phyloP scores from a whole-genome alignment of 176 grass and related monocot species.

The Dendrocalamus sinicus region DNA sequence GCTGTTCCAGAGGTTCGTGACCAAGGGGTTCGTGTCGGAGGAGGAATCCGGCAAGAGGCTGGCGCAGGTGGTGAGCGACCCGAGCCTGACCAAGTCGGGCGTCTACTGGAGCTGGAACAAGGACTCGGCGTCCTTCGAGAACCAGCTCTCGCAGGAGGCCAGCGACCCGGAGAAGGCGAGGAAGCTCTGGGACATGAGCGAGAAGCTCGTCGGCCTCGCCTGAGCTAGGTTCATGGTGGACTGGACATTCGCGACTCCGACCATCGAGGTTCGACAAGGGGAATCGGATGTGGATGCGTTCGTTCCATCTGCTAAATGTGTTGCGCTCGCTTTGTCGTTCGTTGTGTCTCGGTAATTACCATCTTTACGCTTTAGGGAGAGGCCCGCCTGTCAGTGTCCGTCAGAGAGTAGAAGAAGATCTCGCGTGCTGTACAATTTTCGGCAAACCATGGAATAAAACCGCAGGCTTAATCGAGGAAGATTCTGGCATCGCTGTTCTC shows the following conservation, averaged over 20 bases:
- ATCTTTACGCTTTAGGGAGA: background rate
- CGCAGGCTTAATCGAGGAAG: conserved; percentile 29
- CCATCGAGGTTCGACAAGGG: background rate
- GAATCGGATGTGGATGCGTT: background rate
- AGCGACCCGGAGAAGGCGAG: conserved; percentile 73
- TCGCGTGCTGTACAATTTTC: conserved; percentile 36
- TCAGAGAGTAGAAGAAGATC: background rate
- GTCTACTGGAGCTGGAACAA: conserved; percentile 99
- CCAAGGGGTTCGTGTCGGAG: conserved; percentile 85
- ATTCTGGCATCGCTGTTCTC: background rate
- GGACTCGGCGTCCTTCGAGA: conserved; percentile 83
- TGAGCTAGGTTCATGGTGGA: conserved; percentile 24
- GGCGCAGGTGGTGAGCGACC: conserved; percentile 83
- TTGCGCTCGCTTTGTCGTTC: conserved; percentile 17
- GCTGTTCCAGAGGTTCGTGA: conserved; percentile 81
- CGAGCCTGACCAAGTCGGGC: conserved; percentile 88
- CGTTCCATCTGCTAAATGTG: background rate
- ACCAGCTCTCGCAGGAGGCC: conserved; percentile 87
- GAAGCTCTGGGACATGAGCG: conserved; percentile 86
- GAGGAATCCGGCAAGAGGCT: conserved; percentile 81
- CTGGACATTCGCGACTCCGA: background rate
- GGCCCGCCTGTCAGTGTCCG: background rate
- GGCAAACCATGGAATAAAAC: conserved; percentile 52
- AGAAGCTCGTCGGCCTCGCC: conserved; percentile 86
- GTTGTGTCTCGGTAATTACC: background rate